A percentile compares a stretch with the other conserved stretches of the same genome.
These are phyloP conservation scores for Tilletia setariae DNA, from an alignment of 1,284 basidiomycete genomes.

Conservation along the genomic window DNA sequence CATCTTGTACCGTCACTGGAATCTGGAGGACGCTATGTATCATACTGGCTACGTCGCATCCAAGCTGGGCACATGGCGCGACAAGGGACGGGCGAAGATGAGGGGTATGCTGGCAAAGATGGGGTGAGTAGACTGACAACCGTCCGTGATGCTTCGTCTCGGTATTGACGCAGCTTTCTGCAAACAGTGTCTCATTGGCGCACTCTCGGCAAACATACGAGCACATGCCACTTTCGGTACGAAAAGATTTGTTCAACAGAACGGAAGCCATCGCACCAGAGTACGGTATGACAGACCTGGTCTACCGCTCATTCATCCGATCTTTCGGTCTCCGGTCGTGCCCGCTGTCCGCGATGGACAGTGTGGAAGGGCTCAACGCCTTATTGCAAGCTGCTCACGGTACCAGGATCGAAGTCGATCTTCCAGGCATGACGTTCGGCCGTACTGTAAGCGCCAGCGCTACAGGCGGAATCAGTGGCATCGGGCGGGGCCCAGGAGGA, in stretches of 20 bases:
- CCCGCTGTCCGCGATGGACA: constrained; percentile 85
- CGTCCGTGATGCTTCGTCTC: neutral
- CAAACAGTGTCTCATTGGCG: constrained; percentile 74
- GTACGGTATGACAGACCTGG: constrained; percentile 90
- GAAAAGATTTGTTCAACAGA: constrained; percentile 74
- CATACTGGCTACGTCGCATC: constrained; percentile 94
- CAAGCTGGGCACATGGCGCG: constrained; percentile 93
- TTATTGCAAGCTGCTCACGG: constrained; percentile 88
- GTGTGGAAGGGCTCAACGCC: constrained; percentile 82
- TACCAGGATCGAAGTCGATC: constrained; percentile 75
- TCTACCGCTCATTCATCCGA: constrained; percentile 87
- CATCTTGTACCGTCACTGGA: constrained; percentile 95
- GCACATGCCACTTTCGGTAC: constrained; percentile 95
- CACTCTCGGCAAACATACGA: constrained; percentile 90
- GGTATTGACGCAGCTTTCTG: neutral
- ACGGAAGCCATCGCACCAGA: constrained; percentile 89
- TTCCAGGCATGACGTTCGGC: constrained; percentile 40
- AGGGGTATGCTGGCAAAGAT: constrained; percentile 95
- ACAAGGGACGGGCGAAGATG: constrained; percentile 80
- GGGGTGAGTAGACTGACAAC: constrained; percentile 68
- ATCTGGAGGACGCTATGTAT: constrained; percentile 92
- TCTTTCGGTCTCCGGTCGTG: constrained; percentile 82
- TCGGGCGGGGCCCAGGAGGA: constrained; percentile 14
- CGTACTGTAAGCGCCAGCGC: constrained; percentile 15
- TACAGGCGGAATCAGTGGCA: constrained; percentile 66